phyloP scores from a whole-genome alignment of 495 filamentous ascomycete species.

The Massariosphaeria phaeospora region DNA sequence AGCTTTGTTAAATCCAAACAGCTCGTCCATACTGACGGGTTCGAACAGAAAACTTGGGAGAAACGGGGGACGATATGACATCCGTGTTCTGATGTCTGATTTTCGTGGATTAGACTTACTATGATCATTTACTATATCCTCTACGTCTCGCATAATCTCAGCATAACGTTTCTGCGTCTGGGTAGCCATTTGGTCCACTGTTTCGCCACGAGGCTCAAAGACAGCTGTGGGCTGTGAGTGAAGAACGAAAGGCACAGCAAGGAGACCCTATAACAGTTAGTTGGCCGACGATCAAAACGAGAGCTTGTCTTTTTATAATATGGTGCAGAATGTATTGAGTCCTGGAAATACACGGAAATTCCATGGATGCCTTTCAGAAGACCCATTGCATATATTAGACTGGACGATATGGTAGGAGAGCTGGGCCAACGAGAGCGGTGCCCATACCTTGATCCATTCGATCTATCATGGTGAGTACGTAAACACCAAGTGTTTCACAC shows the following conservation, averaged over 20 bases:
- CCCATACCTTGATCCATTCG: slow-evolving; percentile 62
- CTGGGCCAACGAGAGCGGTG: no score
- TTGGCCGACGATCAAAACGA: not conserved
- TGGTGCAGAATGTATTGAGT: not conserved
- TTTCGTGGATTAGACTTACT: slow-evolving; percentile 65
- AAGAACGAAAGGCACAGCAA: slow-evolving; percentile 95
- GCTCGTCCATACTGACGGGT: not conserved
- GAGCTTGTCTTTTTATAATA: not conserved
- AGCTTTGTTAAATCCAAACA: not conserved
- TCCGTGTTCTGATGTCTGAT: no score
- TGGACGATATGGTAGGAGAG: no score
- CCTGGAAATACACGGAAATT: no score
- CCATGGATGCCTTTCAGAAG: no score
- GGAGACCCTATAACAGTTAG: slow-evolving; percentile 59
- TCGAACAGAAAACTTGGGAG: no score
- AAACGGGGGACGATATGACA: slow-evolving; percentile 1
- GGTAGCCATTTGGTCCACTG: slow-evolving; percentile 57
- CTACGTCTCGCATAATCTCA: slow-evolving; percentile 93
- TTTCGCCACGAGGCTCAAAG: slow-evolving; percentile 58
- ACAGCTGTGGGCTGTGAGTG: slow-evolving; percentile 89
- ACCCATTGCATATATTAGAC: no score
- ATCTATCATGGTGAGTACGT: slow-evolving; percentile 42
- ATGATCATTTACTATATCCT: slow-evolving; percentile 85
- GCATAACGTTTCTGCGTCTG: slow-evolving; percentile 77
- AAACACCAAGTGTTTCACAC: not conserved